phyloP scores from a whole-genome alignment of 176 grass and related monocot genomes.

The Ampelocalamus luodianensis region DNA sequence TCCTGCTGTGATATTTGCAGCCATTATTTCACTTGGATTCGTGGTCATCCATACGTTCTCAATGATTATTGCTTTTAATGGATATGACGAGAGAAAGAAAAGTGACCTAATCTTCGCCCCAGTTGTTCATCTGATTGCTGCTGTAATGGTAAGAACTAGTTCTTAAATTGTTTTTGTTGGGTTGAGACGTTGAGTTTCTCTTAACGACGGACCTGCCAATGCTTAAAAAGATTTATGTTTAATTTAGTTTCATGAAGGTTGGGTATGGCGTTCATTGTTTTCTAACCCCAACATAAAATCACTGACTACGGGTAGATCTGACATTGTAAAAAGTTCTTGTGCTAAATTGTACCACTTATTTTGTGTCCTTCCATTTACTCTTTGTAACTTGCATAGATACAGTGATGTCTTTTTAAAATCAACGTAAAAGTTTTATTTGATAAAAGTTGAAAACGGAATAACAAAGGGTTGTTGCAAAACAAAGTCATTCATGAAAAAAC shows the following conservation, averaged over 20 bases:
- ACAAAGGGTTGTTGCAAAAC: background rate
- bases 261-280: background rate
- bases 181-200: background rate
- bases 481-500: background rate
- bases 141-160: slow-evolving; percentile 65
- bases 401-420: background rate
- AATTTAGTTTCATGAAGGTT: slow-evolving; percentile 32
- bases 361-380: background rate
- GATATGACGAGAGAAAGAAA: slow-evolving; percentile 78
- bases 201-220: slow-evolving; percentile 18
- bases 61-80: slow-evolving; percentile 98
- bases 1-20: slow-evolving; percentile 52
- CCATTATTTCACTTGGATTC: slow-evolving; percentile 92
- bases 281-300: background rate
- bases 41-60: slow-evolving; percentile 88
- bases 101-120: slow-evolving; percentile 73
- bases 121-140: slow-evolving; percentile 70
- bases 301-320: background rate
- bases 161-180: slow-evolving; percentile 3
- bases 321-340: slow-evolving; percentile 9
- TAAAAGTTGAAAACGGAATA: slow-evolving; percentile 16
- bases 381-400: slow-evolving; percentile 2
- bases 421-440: background rate
- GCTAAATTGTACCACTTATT: slow-evolving; percentile 8
- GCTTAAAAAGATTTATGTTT: slow-evolving; percentile 24